Evolutionary conservation across 1,139 yeast species (phyloP).

Genomic region (Debaryomyces subglobosus): DNA sequence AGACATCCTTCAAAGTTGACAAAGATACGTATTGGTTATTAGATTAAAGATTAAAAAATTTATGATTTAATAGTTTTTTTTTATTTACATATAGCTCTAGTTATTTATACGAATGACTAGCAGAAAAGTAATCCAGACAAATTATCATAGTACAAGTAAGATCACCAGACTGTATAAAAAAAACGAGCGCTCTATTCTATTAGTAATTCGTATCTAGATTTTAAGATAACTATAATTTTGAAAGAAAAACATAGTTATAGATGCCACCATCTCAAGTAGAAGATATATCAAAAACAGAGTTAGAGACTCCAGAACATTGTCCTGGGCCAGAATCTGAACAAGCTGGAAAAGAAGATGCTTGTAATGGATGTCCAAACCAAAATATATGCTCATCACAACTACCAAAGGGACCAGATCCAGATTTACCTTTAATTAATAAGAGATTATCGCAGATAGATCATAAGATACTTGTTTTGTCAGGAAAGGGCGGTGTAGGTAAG

Average conservation of each 20-base stretch:
- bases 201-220: not conserved
- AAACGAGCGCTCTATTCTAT: not conserved
- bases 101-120: no score
- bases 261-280: conserved; percentile 29
- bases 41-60: no score
- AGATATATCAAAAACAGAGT: conserved; percentile 24
- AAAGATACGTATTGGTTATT: no score
- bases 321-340: conserved; percentile 95
- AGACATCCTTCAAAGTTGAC: no score
- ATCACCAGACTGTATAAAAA: not conserved
- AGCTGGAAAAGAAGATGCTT: conserved; percentile 95
- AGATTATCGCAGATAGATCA: conserved; percentile 73
- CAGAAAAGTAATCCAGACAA: no score
- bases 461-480: conserved; percentile 83
- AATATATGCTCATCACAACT: conserved; percentile 77
- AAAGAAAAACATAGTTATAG: not conserved
- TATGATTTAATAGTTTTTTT: no score
- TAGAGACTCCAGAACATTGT: conserved; percentile 83
- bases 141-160: not conserved
- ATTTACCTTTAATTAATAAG: conserved; percentile 74
- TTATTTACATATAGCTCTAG: no score
- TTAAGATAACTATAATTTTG: not conserved
- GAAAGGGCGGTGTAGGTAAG: conserved; percentile 98
- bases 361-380: conserved; percentile 94
- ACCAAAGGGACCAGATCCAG: conserved; percentile 97